These are phyloP conservation scores for Rhodotorula sp. DNA, from an alignment of 1,284 basidiomycete species.

Conservation along the genomic window DNA sequence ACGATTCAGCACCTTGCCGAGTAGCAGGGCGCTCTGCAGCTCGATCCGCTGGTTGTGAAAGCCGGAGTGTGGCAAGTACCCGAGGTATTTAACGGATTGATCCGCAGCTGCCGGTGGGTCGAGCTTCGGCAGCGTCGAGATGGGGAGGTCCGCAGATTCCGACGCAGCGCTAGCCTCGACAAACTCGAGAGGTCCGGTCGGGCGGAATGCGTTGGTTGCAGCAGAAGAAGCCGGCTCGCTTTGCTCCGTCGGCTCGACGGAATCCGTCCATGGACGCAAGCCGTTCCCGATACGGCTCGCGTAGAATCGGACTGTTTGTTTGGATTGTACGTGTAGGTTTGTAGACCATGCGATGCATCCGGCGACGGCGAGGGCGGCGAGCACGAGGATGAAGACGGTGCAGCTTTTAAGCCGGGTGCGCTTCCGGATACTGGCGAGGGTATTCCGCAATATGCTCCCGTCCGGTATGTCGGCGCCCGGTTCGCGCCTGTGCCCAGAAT, in stretches of 20 bases:
- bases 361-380: background rate
- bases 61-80: conserved; percentile 42
- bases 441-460: no score
- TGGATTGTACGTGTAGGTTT: no score
- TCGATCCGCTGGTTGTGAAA: conserved; percentile 44
- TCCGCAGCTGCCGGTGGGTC: background rate
- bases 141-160: background rate
- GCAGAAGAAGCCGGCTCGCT: background rate
- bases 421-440: background rate
- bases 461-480: no score
- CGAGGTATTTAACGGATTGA: conserved; percentile 10
- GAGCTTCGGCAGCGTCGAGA: conserved; percentile 1
- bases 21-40: conserved; percentile 39
- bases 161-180: background rate
- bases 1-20: conserved; percentile 37
- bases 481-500: background rate
- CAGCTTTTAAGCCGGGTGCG: background rate
- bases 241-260: background rate
- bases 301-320: background rate
- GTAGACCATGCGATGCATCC: background rate
- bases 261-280: background rate
- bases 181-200: background rate
- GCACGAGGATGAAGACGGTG: background rate
- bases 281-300: background rate
- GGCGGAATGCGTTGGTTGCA: background rate